Evolutionary conservation across 108 stramenopile species (phyloP), one percentile per base, ranked within the genome.

Genomic region (Ochromonas danica): DNA sequence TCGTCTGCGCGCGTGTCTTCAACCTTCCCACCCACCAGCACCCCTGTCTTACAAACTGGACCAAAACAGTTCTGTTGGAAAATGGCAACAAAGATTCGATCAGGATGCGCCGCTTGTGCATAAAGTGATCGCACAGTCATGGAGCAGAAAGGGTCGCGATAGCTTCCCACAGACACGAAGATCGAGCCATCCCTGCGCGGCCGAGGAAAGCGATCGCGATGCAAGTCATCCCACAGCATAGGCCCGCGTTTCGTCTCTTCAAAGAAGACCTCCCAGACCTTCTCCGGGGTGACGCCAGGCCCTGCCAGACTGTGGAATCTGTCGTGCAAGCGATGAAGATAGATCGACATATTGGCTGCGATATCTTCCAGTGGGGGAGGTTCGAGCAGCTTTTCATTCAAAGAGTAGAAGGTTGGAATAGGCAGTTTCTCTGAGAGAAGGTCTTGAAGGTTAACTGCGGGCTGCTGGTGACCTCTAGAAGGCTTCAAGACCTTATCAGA

Each of bases 1-100:
- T 77, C 33, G 31, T 86, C 85, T 17, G 85, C 81, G 30, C 78
- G 74, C 27, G 79, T 40, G 45, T 82, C 77, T 42, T 75, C 72
- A 3, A 75, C 72, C 6, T 36, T 27, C 3, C 72, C 72, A 36
- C 72, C 72, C 25, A 10, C 30, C 45, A 75, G 25, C 10, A 67
- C 63, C 3, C 63, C 94, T 33, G 91, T 92, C 31, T 79, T 62
- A 78, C 94, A 96, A 82, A 62, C 80, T 27, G 91, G 43, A 45
- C 51, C 92, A 43, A 92, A 91, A 89, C 96, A 97, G 80, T 97
- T 97, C 88, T 97, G 94, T 38, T 91, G 84, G 17, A 95, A 91
- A 2, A 92, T 86, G 31, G 94, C 94, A 30, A 95, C 89, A 75
- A 87, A 93, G 42, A 97, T 70, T 45, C 84, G 80, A 25, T 95